Base-by-base conservation (phyloP, 2,329 filamentous ascomycete species). In the Niveomyces coronatus region DNA sequence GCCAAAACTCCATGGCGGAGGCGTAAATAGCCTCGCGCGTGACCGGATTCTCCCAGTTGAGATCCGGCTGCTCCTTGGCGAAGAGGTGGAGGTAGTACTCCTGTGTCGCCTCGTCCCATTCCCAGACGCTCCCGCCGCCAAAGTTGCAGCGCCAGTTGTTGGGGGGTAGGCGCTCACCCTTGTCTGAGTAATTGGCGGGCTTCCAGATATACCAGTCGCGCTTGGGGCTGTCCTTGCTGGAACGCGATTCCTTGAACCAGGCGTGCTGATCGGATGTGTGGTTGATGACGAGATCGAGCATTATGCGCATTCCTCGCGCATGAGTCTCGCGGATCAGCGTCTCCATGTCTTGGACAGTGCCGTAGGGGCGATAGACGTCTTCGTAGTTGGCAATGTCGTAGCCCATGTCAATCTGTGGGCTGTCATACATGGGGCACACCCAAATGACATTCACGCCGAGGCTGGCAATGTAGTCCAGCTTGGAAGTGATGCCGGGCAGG, bases 61-160 rank as follows among this genome's bases (percentile, higher is more conserved):
- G 67, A 49, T 91, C 85, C 0, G 85, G 85, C 54, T 89, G 85
- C 46, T 84, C 76, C 5, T 71, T 71, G 6, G 79, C 76, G 55
- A 85, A 93, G 9, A 91, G 67, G 44, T 82, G 77, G 0, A 88
- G 71, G 50, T 85, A 88, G 55, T 85, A 88, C 57, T 88, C 80
- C 33, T 70, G 66, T 0, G 82, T 85, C n/a, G 59, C 53, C 46
- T 83, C 76, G 49, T 87, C 82, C 64, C 75, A 88, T 42, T 77
- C 64, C 82, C 81, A 85, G 0, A 70, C 74, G 37, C 71, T 71
- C 13, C 69, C 71, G 22, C 68, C 69, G 10, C 69, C 69, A 45
- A 76, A 82, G 60, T 67, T 75, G 62, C 58, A 71, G 47, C 60
- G 70, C 79, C 82, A 88, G 57, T 88, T 88, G 47, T 84, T 88